Conservation (phyloP, 1,139 yeast genomes). For the Taiozyma sp. region DNA sequence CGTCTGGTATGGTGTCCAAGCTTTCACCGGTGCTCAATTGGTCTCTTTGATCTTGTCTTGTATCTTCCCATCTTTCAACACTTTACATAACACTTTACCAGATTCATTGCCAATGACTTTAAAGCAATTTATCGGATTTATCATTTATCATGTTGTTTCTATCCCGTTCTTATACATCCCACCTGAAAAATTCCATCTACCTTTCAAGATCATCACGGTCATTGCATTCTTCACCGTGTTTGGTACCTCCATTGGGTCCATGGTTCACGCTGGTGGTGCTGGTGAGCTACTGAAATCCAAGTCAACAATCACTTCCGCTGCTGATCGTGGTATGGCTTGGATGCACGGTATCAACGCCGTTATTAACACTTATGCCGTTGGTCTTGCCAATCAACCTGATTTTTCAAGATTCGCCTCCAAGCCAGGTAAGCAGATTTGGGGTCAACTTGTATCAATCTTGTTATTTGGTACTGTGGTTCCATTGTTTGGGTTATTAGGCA, state of each 20-base stretch:
- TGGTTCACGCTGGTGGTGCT: conserved; percentile 27
- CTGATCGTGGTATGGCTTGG: conserved; percentile 28
- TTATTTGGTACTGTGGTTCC: conserved; percentile 35
- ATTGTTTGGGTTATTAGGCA: conserved; percentile 32
- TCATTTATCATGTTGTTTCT: conserved; percentile 26
- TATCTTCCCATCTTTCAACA: conserved; percentile 24
- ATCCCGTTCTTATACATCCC: conserved; percentile 24
- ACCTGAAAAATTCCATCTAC: conserved; percentile 21
- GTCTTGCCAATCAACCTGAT: conserved; percentile 34
- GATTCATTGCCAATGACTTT: conserved; percentile 25
- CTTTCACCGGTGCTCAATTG: conserved; percentile 29
- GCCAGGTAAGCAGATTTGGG: conserved; percentile 25
- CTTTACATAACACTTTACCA: conserved; percentile 26
- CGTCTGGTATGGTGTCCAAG: conserved; percentile 31
- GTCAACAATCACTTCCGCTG: conserved; percentile 21
- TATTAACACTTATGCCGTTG: conserved; percentile 29
- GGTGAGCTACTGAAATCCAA: conserved; percentile 20
- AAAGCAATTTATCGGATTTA: conserved; percentile 25
- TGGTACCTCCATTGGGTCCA: conserved; percentile 28
- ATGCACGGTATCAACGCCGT: conserved; percentile 28
- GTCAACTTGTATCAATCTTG: conserved; percentile 26
- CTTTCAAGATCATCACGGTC: conserved; percentile 22
- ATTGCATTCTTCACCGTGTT: conserved; percentile 27
- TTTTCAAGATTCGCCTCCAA: conserved; percentile 36
- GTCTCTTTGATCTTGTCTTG: conserved; percentile 24